These are phyloP conservation scores for Citropsis articulata DNA, from an alignment of 345 rosid genomes.

Conservation along the genomic window DNA sequence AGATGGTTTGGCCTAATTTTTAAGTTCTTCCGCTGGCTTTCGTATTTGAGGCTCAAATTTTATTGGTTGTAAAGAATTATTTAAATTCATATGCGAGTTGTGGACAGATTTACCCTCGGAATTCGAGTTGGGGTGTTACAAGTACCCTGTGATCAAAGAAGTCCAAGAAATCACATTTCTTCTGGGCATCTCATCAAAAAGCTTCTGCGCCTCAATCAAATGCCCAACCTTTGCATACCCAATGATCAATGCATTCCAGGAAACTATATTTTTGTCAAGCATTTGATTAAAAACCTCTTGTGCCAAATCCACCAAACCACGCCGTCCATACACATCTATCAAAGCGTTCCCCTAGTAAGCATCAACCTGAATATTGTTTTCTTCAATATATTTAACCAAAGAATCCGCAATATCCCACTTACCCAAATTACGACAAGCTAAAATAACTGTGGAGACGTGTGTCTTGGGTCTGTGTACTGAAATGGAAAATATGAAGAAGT, in stretches of 20 bases:
- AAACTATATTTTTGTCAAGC: conserved; percentile 43
- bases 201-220: conserved; percentile 35
- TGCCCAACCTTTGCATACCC: conserved; percentile 39
- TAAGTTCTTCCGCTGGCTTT: no score
- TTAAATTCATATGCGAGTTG: no score
- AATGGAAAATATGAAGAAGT: no score
- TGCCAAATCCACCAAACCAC: conserved; percentile 46
- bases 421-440: conserved; percentile 36
- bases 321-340: conserved; percentile 55
- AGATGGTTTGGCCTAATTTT: no score
- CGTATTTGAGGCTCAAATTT: no score
- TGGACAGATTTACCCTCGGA: no score
- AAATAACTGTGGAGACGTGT: conserved; percentile 22
- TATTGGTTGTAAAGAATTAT: no score
- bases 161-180: conserved; percentile 74
- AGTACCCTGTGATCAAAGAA: conserved; percentile 61
- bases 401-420: conserved; percentile 29
- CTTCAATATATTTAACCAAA: conserved; percentile 38
- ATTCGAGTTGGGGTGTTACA: no score
- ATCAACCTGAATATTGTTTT: conserved; percentile 40
- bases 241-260: conserved; percentile 56
- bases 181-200: conserved; percentile 54
- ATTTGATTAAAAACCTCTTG: conserved; percentile 37
- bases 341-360: conserved; percentile 60
- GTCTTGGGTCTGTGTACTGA: no score